Evolutionary conservation across 2,329 filamentous ascomycete genomes (phyloP), one percentile per base, ranked within the genome.

Genomic region (Aspergillus intermedius): DNA sequence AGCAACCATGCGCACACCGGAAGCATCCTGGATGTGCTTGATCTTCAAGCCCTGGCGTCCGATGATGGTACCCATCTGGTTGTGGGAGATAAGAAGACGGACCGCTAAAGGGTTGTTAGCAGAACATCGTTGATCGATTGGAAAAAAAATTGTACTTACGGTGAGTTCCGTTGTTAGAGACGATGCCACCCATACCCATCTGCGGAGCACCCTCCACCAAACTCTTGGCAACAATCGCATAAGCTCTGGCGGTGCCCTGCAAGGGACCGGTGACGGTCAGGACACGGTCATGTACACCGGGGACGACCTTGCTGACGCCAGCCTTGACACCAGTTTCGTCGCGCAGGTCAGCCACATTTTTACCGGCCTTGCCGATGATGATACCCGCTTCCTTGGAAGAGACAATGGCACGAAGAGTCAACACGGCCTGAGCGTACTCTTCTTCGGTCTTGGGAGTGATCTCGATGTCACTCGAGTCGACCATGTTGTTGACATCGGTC

Each of bases 61-160:
- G 66, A 98, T 98, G 74, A 98, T 96, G 63, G 93, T 98, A 54
- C 93, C 93, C 93, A 98, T 98, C 74, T 98, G 93, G 71, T 97
- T 97, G 77, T 98, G 91, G 30, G 93, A 98, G 71, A 98, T 97
- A 68, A 98, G 85, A 28, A 98, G 84, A 67, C 95, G 95, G 70
- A 98, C 88, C 53, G 93, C 93, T 98, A 59, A 19, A 52, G 19
- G 46, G 44, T 37, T 15, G 44, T 60, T 57, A 60, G 62, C 47
- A 46, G 46, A 15, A 15, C 15, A 3, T 7, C 21, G 3, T 25
- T 37, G 32, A 45, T 21, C 34, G 25, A 34, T 46, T 53, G 47
- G 47, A 43, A 43, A 43, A 37, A 49, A 34, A 8, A 40, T 17
- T 30, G 41, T 30, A 79, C 88, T 73, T 85, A 98, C 93, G 89